phyloP scores from a whole-genome alignment of 768 basidiomycete genomes.

The Crepidotus variabilis region DNA sequence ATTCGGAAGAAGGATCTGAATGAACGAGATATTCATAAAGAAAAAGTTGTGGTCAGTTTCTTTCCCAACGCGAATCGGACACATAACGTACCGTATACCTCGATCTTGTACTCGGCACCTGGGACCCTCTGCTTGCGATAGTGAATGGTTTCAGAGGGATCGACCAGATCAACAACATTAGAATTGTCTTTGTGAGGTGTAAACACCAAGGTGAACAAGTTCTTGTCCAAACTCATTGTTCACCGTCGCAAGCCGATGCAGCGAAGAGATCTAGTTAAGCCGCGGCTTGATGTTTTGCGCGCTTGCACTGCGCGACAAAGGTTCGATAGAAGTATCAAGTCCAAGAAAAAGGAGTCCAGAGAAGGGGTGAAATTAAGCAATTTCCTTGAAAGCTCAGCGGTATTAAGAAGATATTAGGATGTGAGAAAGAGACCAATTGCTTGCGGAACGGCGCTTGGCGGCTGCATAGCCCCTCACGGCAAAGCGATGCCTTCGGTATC shows the following conservation, averaged over 20 bases:
- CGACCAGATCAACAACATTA: slow-evolving; percentile 65
- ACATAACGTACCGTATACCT: slow-evolving; percentile 56
- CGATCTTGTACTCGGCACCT: slow-evolving; percentile 54
- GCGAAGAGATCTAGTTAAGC: neutral
- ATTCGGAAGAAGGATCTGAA: slow-evolving; percentile 69
- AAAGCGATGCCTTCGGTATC: neutral
- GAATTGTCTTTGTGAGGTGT: slow-evolving; percentile 56
- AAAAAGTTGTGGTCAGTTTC: too few relatives aligned
- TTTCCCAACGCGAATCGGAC: neutral
- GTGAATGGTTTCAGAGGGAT: slow-evolving; percentile 57
- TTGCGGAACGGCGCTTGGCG: neutral
- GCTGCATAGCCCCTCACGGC: neutral
- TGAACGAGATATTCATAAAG: neutral
- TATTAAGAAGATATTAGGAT: too few relatives aligned
- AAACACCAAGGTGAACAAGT: slow-evolving; percentile 76
- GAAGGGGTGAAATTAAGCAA: neutral
- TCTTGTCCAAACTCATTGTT: slow-evolving; percentile 78
- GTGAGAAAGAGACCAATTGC: neutral
- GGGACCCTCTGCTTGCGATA: slow-evolving; percentile 68
- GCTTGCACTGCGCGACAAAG: too few relatives aligned
- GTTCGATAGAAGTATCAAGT: too few relatives aligned
- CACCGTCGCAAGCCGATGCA: neutral
- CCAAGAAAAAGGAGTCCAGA: neutral
- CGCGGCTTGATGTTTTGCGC: neutral
- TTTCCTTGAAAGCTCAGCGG: too few relatives aligned